Conservation (phyloP, 2,329 filamentous ascomycete species). For the Neocatenulostroma microsporum region DNA sequence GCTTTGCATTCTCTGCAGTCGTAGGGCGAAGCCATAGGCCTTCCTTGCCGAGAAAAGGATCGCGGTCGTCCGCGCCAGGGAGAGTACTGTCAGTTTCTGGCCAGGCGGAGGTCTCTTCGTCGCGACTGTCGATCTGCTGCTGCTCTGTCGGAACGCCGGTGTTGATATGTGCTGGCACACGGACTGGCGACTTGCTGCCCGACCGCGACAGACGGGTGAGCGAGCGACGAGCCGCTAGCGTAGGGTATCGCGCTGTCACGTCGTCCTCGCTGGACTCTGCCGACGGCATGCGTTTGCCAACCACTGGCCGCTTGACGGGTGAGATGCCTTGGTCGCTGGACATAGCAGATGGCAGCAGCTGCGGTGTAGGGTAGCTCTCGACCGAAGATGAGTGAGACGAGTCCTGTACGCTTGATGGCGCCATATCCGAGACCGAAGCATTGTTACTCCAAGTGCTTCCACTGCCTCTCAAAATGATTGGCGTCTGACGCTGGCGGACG, state of each 20-base stretch:
- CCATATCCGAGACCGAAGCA: slow-evolving; percentile 12
- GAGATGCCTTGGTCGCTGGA: slow-evolving; percentile 7
- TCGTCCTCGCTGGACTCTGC: slow-evolving; percentile 23
- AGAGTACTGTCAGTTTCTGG: slow-evolving; percentile 13
- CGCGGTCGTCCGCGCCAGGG: slow-evolving; percentile 8
- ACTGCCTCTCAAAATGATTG: slow-evolving; percentile 39
- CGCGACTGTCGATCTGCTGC: slow-evolving; percentile 11
- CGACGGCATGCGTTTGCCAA: slow-evolving; percentile 12
- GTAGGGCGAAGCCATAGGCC: slow-evolving; percentile 28
- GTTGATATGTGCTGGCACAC: slow-evolving; percentile 12
- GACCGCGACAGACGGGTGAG: slow-evolving; percentile 12
- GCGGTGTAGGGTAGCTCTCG: slow-evolving; percentile 16
- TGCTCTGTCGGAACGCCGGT: slow-evolving; percentile 8
- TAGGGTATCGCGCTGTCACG: slow-evolving; percentile 9
- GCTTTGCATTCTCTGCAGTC: slow-evolving; percentile 16
- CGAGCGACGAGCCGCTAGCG: slow-evolving; percentile 14
- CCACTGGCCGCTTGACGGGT: slow-evolving; percentile 9
- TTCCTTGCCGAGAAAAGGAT: slow-evolving; percentile 29
- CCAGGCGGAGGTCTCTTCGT: slow-evolving; percentile 9
- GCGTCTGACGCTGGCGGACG: slow-evolving; percentile 37
- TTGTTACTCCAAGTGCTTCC: slow-evolving; percentile 30
- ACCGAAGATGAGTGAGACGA: slow-evolving; percentile 18
- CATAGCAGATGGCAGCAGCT: slow-evolving; percentile 26
- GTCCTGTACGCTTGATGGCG: slow-evolving; percentile 6
- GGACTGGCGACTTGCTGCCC: slow-evolving; percentile 9